Base-by-base conservation (phyloP, 116 monocot genomes). In the Phalaenopsis hybrid region DNA sequence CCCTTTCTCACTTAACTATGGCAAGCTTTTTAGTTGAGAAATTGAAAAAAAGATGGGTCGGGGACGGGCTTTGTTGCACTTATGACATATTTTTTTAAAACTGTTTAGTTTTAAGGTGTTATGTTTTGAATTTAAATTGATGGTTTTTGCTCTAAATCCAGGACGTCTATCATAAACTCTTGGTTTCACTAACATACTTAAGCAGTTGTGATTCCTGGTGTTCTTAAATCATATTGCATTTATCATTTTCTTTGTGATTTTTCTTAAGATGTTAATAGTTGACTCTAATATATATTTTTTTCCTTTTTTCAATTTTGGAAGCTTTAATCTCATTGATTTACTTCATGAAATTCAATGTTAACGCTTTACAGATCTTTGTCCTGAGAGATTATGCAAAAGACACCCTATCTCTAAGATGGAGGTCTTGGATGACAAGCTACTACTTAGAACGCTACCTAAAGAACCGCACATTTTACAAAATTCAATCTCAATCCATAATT, bases 381-480 rank as follows among this genome's bases (percentile, higher is more conserved):
- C 80, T 99, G 61, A 93, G 94, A 86, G 99, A 99, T 84, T 99
- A 95, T 89, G 88, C 95, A 67, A 92, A 83, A 82, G 95, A 99
- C 69, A 99, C 95, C 41, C 93, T 99, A 86, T 95, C 99, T 74
- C 85, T 99, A 74, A 87, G 99, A 83, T 99, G 99, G 95, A 81
- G 99, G 82, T 93, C 94, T 87, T 99, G 99, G 99, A 99, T 99
- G 95, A 99, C 99, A 51, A 89, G 91, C 70, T 99, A 95, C 82
- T 99, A 99, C 82, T 93, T 99, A 95, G 85, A 92, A 13, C 90
- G 95, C 43, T 99, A 95, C 83, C 84, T 95, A 51, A 89, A 91
- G 82, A 95, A 95, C 72, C 91, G 83, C 46, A 89, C 91, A 44
- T 99, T 99, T 87, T 99, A 99, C 77, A 95, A 89, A 84, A 99